Percentiles rank a stretch among this genome's conserved stretches.
phyloP scores from a whole-genome alignment of 306 rosid species.

The Hylodesmum podocarpum region DNA sequence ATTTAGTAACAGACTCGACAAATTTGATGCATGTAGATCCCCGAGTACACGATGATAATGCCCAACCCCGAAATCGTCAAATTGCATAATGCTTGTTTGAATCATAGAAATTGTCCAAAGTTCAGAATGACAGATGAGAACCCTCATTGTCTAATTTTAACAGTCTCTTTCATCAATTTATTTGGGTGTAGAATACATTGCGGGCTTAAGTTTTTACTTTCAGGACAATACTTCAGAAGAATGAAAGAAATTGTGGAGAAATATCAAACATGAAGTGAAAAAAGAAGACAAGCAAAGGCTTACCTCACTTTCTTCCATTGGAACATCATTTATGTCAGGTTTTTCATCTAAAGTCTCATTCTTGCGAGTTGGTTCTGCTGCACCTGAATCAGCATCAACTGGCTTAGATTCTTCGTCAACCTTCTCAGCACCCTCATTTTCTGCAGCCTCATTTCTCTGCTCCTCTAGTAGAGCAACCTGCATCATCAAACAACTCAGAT shows the following conservation, averaged over 20 bases:
- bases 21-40: neutral
- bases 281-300: neutral
- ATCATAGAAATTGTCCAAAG: neutral
- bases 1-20: neutral
- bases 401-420: conserved; percentile 62
- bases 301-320: conserved; percentile 92
- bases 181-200: neutral
- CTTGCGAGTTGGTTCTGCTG: conserved; percentile 46
- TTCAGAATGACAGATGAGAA: neutral
- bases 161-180: neutral
- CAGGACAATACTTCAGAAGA: neutral
- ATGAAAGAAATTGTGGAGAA: conserved; percentile 5
- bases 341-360: conserved; percentile 63
- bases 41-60: conserved; percentile 2
- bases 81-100: neutral
- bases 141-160: neutral
- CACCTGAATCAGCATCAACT: conserved; percentile 49
- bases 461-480: conserved; percentile 95
- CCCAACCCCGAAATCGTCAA: neutral
- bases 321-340: conserved; percentile 90
- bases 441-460: conserved; percentile 63
- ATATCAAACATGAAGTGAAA: conserved; percentile 12
- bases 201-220: neutral
- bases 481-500: conserved; percentile 33
- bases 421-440: conserved; percentile 61